These are phyloP conservation scores for Arctium lappa DNA, from an alignment of 129 eudicot genomes.

Conservation along the genomic window DNA sequence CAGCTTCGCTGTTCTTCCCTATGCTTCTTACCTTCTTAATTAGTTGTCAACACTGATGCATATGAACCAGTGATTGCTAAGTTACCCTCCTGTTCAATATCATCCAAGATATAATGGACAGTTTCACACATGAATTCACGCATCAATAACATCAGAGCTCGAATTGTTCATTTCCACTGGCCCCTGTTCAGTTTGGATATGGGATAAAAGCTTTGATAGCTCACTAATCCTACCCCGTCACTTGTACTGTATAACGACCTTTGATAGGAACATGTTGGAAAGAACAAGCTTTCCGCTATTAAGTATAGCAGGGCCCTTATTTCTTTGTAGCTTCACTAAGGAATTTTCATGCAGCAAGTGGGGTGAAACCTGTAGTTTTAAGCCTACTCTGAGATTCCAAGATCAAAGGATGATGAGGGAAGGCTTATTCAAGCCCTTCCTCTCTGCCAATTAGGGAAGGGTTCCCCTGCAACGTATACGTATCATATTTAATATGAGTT, in stretches of 20 bases:
- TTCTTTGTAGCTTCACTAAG: conserved; percentile 36
- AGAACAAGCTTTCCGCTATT: conserved; percentile 49
- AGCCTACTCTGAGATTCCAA: conserved; percentile 50
- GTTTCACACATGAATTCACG: conserved; percentile 75
- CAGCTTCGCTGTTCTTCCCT: conserved; percentile 56
- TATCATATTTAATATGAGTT: conserved; percentile 52
- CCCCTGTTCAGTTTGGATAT: conserved; percentile 31
- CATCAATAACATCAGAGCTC: conserved; percentile 51
- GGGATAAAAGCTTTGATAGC: conserved; percentile 48
- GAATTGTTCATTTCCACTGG: conserved; percentile 23
- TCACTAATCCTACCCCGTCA: conserved; percentile 26
- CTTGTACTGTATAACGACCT: conserved; percentile 52
- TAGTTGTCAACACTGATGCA: conserved; percentile 31
- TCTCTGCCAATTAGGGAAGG: conserved; percentile 7
- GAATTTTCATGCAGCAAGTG: conserved; percentile 43
- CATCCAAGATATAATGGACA: conserved; percentile 86
- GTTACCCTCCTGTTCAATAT: conserved; percentile 41
- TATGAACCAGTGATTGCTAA: conserved; percentile 27
- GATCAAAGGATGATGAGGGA: conserved; percentile 60
- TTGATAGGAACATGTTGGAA: conserved; percentile 57
- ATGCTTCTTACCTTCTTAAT: conserved; percentile 46
- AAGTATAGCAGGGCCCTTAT: conserved; percentile 42
- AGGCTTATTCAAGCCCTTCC: conserved; percentile 32
- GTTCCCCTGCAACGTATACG: conserved; percentile 22
- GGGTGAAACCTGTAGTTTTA: conserved; percentile 60